Evolutionary conservation across 2,329 filamentous ascomycete genomes (phyloP), one percentile per base, ranked within the genome.

Genomic region (Cladophialophora immunda): DNA sequence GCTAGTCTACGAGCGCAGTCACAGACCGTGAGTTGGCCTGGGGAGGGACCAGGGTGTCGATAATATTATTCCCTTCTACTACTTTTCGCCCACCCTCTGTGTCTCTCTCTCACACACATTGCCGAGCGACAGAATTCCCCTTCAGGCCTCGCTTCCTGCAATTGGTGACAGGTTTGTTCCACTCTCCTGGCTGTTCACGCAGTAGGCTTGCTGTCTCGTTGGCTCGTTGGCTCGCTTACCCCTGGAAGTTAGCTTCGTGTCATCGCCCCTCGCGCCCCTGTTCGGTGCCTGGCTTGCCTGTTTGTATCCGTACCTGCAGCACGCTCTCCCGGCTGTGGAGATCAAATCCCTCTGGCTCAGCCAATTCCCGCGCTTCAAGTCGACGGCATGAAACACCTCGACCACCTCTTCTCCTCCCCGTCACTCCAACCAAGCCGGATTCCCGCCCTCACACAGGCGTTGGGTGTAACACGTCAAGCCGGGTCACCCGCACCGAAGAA

Each of bases 331-430:
- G 15, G 17, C n/a, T 38, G 36, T 50, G 45, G 45, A 50, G 45
- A 50, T 50, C 45, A 50, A 25, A 11, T 5, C 8, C 22, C n/a
- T 8, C 25, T 47, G 38, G 30, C 30, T 30, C 58, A 61, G 45
- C 58, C 58, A 61, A 61, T 61, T 53, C 45, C 27, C 29, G 50
- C 45, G 41, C 58, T 30, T 32, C 47, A 11, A 61, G 27, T 25
- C 38, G 32, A 61, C 22, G n/a, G 41, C 47, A 34, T 61, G 58
- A 61, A 61, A 61, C 58, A 59, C 38, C 57, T 22, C 17, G 19
- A 30, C n/a, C 32, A 34, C 45, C 45, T 54, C 58, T 47, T 53
- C 52, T 30, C 52, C 19, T 30, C 11, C n/a, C 30, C 58, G 41
- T 61, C 58, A 61, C 58, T 22, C 36, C n/a, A 19, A 22, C 29